Evolutionary conservation across 2,329 filamentous ascomycete genomes (phyloP).

Genomic region (Blastomyces silverae): DNA sequence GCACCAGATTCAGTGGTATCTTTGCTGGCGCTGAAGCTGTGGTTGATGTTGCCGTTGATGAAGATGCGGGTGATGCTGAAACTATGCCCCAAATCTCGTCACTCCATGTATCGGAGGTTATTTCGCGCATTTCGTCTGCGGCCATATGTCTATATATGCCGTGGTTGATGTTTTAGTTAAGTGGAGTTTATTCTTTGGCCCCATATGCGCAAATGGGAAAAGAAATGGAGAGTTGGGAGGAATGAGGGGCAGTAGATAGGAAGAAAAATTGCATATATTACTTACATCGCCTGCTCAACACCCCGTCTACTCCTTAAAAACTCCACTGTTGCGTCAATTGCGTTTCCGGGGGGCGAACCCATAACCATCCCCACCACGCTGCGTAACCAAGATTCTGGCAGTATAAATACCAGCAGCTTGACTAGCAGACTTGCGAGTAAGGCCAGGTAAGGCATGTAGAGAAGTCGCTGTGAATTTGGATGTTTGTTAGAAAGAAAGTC

Average conservation of each 20-base stretch:
- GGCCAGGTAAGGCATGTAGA: slow-evolving; percentile 36
- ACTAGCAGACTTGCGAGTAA: slow-evolving; percentile 36
- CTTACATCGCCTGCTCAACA: slow-evolving; percentile 50
- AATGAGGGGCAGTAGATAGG: not conserved
- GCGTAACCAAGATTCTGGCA: slow-evolving; percentile 39
- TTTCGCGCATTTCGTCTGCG: slow-evolving; percentile 51
- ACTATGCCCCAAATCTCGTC: slow-evolving; percentile 54
- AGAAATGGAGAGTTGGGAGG: not conserved
- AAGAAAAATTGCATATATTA: not conserved
- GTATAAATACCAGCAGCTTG: slow-evolving; percentile 37
- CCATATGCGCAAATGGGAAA: not conserved
- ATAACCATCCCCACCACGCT: slow-evolving; percentile 41
- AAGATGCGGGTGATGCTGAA: not conserved
- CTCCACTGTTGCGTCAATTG: slow-evolving; percentile 44
- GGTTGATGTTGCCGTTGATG: slow-evolving; percentile 2
- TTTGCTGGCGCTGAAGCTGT: slow-evolving; percentile 22
- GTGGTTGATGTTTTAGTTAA: slow-evolving; percentile 12
- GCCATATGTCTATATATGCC: slow-evolving; percentile 45
- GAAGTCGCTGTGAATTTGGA: slow-evolving; percentile 24
- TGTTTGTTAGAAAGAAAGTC: not conserved
- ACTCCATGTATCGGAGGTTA: slow-evolving; percentile 52
- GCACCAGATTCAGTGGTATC: slow-evolving; percentile 45
- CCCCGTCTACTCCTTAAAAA: slow-evolving; percentile 47
- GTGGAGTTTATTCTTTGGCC: not conserved
- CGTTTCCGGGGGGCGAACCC: slow-evolving; percentile 35